phyloP scores from a whole-genome alignment of 2,329 filamentous ascomycete genomes.

The Aspergillus sp. region DNA sequence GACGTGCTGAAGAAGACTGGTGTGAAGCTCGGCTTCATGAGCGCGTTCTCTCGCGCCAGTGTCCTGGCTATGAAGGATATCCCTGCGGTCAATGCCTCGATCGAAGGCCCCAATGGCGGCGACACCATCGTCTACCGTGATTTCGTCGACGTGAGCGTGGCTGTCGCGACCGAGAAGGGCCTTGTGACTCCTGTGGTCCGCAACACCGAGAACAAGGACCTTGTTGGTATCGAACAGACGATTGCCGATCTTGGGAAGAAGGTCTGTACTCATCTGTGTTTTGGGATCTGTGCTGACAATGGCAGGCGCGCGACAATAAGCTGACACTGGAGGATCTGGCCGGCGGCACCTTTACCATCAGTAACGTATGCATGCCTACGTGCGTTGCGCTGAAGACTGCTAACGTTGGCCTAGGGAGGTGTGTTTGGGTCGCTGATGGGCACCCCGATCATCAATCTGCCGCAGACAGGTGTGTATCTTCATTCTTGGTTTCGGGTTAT shows the following conservation, averaged over 20 bases:
- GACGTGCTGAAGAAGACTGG: slow-evolving; percentile 92
- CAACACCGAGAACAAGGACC: slow-evolving; percentile 79
- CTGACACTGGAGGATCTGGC: slow-evolving; percentile 99
- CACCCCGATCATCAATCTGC: slow-evolving; percentile 96
- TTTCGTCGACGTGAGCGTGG: slow-evolving; percentile 95
- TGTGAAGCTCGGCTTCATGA: slow-evolving; percentile 99
- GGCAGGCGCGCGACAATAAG: slow-evolving; percentile 82
- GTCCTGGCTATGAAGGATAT: slow-evolving; percentile 89
- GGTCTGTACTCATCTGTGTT: slow-evolving; percentile 39
- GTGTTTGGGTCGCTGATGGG: slow-evolving; percentile 97
- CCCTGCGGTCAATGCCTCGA: slow-evolving; percentile 91
- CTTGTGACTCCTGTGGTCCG: slow-evolving; percentile 93
- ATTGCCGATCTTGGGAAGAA: slow-evolving; percentile 96
- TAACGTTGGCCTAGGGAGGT: slow-evolving; percentile 48
- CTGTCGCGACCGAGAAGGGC: slow-evolving; percentile 94
- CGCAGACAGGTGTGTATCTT: slow-evolving; percentile 58
- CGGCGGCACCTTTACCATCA: slow-evolving; percentile 95
- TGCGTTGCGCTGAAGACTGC: not conserved
- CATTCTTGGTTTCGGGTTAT: slow-evolving; percentile 1
- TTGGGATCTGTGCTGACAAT: slow-evolving; percentile 6
- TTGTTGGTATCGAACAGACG: slow-evolving; percentile 78
- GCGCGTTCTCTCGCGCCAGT: slow-evolving; percentile 83
- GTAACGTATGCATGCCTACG: slow-evolving; percentile 52
- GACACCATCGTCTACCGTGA: slow-evolving; percentile 98
- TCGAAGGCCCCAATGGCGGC: slow-evolving; percentile 87